Base-by-base conservation (phyloP, 2,329 filamentous ascomycete species). In the Ceratocystis smalleyi region DNA sequence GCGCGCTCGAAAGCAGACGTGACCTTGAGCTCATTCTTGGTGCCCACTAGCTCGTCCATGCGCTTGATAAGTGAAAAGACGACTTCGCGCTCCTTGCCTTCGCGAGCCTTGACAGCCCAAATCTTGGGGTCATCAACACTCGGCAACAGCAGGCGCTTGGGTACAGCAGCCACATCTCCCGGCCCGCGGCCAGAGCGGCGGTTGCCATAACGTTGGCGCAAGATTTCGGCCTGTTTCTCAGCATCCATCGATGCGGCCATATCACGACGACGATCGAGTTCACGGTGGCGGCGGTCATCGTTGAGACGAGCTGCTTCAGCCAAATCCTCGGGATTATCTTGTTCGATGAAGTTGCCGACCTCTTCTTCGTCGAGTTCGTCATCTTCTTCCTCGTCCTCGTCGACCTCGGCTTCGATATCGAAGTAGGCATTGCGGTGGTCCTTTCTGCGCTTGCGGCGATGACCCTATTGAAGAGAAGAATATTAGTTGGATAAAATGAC, bases 371-470 rank as follows among this genome's bases (percentile, higher is more conserved):
- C 91, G 69, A 95, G 90, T 69, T 96, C 92, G 62, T 95, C 90
- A 68, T 95, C 90, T 67, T 89, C 88, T 69, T 83, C 86, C 69
- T 90, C 88, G 70, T 96, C 91, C 70, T 95, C 91, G 68, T 97
- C 94, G 69, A 99, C 94, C 76, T 96, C 94, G 73, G 94, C 94
- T 79, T 99, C 94, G 71, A 92, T 89, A 84, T 99, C 94, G 76
- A 99, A 85, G 83, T 96, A 96, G 71, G 87, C 86, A 70, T 89
- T 89, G 68, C 89, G 84, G 68, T 82, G 82, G 68, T 88, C 84
- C 73, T 83, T 84, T 73, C 85, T 86, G 65, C 91, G 88, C 75
- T 97, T 97, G 70, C 87, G 83, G 65, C 89, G 88, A 71, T 89
- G 81, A 65, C 79, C 77, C 81, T 83, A 45, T 17, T 47, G 6